phyloP scores from a whole-genome alignment of 2,329 filamentous ascomycete species.

The Davidsoniella virescens region DNA sequence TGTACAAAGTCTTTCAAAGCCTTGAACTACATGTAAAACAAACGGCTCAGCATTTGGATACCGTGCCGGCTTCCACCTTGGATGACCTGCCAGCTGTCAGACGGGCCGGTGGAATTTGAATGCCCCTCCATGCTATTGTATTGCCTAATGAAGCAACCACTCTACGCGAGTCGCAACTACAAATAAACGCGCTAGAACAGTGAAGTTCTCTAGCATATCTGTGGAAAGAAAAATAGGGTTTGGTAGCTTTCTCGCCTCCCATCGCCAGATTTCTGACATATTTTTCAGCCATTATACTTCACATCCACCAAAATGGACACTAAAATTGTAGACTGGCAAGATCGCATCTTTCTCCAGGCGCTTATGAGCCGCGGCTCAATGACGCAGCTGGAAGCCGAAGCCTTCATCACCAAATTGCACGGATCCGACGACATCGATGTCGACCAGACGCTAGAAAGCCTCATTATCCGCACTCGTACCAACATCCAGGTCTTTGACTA shows the following conservation, averaged over 20 bases:
- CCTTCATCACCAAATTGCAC: conserved; percentile 61
- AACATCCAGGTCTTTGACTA: conserved; percentile 68
- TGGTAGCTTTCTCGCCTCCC: background rate
- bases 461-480: conserved; percentile 53
- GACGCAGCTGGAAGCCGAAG: conserved; percentile 56
- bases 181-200: background rate
- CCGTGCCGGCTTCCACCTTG: background rate
- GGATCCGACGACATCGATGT: conserved; percentile 48
- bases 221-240: no score
- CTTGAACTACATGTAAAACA: background rate
- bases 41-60: background rate
- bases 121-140: background rate
- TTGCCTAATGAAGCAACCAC: background rate
- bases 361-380: conserved; percentile 65
- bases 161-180: background rate
- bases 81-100: background rate
- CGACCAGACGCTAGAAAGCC: conserved; percentile 48
- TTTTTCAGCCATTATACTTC: background rate
- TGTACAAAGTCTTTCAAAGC: background rate
- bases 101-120: background rate
- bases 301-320: conserved; percentile 2
- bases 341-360: conserved; percentile 82
- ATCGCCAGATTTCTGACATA: background rate
- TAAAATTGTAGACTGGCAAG: background rate
- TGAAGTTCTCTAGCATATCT: background rate